Evolutionary conservation across 2,329 filamentous ascomycete genomes (phyloP), one percentile per base, ranked within the genome.

Genomic region (Pezicula rhizophila): DNA sequence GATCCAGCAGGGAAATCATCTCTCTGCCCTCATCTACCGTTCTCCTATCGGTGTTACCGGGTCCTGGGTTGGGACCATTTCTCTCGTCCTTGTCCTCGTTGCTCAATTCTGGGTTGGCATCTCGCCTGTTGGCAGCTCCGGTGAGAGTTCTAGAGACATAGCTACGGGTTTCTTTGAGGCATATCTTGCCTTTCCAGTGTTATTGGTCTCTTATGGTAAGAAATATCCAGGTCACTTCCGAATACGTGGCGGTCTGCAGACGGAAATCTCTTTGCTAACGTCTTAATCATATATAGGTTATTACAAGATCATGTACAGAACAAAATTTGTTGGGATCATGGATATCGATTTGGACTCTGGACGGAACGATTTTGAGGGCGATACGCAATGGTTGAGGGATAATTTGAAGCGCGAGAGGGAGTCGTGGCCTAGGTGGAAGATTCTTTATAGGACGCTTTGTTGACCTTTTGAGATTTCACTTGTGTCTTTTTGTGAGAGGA

Each of bases 321-420:
- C 91, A 2, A 71, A 73, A 3, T 76, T 88, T 53, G 75, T 96
- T 18, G 73, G 75, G 26, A 69, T 79, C 35, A 71, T 76, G 44
- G 85, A 95, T 53, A 93, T 96, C 80, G 90, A 96, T 67, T 69
- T 96, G 55, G 80, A 85, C 53, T 95, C 90, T 0, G 92, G 92
- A 3, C 81, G 91, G 38, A 77, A 91, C 40, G 89, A 96, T 62
- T 79, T 96, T 52, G 90, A 95, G 64, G 70, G 95, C 45, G 79
- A 82, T 35, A 79, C 87, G 52, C 28, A 31, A 7, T 31, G 28
- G 28, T 70, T 96, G 43, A 74, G 93, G 46, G 82, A 83, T 45
- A 85, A 93, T 66, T 91, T 96, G 72, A 72, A 75, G 42, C 84
- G 86, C 48, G 90, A 96, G 70, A 75, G 76, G 61, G 77, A 74